Evolutionary conservation across 2,329 filamentous ascomycete genomes (phyloP).

Genomic region (Xylariaceae sp.): DNA sequence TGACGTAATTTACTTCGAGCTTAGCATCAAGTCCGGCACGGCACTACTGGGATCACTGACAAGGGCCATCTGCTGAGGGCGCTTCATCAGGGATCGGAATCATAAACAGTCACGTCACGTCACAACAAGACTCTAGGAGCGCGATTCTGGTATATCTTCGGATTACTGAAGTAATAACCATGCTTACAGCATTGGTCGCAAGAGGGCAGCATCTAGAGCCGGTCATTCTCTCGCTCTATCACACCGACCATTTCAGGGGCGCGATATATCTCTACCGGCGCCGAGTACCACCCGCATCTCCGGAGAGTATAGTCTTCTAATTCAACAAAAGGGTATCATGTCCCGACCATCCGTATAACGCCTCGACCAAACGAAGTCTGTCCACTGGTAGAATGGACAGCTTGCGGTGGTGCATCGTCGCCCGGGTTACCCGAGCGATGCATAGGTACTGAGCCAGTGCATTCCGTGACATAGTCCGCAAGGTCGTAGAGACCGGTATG

Average conservation of each 20-base stretch:
- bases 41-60: background rate
- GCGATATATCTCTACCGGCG: slow-evolving; percentile 4
- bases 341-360: slow-evolving; percentile 32
- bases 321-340: slow-evolving; percentile 33
- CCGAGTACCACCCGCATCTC: slow-evolving; percentile 14
- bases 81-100: background rate
- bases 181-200: slow-evolving; percentile 27
- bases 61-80: background rate
- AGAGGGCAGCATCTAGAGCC: slow-evolving; percentile 25
- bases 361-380: slow-evolving; percentile 29
- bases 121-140: background rate
- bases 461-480: slow-evolving; percentile 22
- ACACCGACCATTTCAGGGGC: slow-evolving; percentile 17
- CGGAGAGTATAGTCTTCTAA: slow-evolving; percentile 16
- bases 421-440: slow-evolving; percentile 10
- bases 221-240: slow-evolving; percentile 20
- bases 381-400: slow-evolving; percentile 22
- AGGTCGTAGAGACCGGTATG: slow-evolving; percentile 23
- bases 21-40: background rate
- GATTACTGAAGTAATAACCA: slow-evolving; percentile 23
- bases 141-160: slow-evolving; percentile 14
- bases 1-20: background rate
- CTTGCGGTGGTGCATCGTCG: slow-evolving; percentile 22
- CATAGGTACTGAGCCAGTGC: slow-evolving; percentile 13
- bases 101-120: background rate